Percentiles rank a stretch among this genome's conserved stretches.
phyloP scores from a whole-genome alignment of 768 basidiomycete species.

The Gymnopilus junonius region DNA sequence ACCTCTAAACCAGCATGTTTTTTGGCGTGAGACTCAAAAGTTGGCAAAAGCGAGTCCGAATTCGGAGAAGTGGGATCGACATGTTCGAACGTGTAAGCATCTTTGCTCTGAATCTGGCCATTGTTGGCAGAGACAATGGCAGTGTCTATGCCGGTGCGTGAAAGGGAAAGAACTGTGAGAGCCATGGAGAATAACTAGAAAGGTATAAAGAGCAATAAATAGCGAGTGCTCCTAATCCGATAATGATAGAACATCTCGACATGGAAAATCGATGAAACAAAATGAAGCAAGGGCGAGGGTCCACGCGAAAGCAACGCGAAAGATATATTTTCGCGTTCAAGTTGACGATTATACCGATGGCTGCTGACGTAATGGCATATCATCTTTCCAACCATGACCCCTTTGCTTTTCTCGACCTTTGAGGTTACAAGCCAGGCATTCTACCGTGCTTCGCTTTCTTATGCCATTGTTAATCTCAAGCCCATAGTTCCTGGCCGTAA shows the following conservation, averaged over 20 bases:
- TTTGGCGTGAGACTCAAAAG: not conserved
- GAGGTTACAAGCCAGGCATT: constrained; percentile 81
- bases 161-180: not conserved
- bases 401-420: constrained; percentile 75
- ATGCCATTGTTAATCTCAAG: constrained; percentile 93
- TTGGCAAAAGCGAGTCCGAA: not conserved
- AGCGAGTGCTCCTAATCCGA: not conserved
- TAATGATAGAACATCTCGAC: not conserved
- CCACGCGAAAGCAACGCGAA: too few relatives aligned
- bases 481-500: constrained; percentile 93
- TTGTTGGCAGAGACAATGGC: not conserved
- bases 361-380: not conserved
- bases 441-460: constrained; percentile 68
- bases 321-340: too few relatives aligned
- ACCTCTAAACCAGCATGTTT: not conserved
- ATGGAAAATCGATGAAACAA: not conserved
- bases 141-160: not conserved
- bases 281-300: not conserved
- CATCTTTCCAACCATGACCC: constrained; percentile 30
- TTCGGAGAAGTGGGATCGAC: not conserved
- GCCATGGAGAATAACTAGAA: not conserved
- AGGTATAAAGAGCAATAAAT: not conserved
- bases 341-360: not conserved
- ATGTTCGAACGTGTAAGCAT: not conserved
- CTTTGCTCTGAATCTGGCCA: not conserved